A percentile compares a stretch with the other conserved stretches of the same genome.
phyloP scores from a whole-genome alignment of 1,284 basidiomycete genomes.

The Tilletia caries region DNA sequence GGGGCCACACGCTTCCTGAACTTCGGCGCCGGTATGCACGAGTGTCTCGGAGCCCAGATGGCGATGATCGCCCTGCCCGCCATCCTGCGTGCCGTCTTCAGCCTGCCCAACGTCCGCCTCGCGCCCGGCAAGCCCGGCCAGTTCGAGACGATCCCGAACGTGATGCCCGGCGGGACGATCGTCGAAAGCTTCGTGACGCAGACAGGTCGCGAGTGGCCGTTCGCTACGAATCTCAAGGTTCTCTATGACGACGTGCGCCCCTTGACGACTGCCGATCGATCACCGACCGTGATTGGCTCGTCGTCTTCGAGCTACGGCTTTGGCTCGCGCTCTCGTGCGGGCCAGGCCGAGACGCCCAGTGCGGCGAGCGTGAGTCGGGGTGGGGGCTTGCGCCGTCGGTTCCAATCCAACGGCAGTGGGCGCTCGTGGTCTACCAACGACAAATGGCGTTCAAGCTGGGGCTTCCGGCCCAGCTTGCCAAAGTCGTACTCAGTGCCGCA shows the following conservation, averaged over 20 bases:
- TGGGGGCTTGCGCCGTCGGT: too few relatives aligned
- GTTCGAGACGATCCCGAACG: constrained; percentile 4
- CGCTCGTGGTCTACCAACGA: too few relatives aligned
- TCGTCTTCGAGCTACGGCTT: neutral
- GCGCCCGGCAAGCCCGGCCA: neutral
- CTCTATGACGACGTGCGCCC: neutral
- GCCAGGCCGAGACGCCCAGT: too few relatives aligned
- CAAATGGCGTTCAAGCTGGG: too few relatives aligned
- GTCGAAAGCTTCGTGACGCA: neutral
- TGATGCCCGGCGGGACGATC: constrained; percentile 1
- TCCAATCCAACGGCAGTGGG: too few relatives aligned
- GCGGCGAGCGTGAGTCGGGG: too few relatives aligned
- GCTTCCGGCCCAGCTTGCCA: too few relatives aligned
- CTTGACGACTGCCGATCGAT: too few relatives aligned
- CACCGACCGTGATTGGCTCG: neutral
- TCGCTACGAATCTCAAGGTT: constrained; percentile 4
- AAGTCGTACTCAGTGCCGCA: too few relatives aligned
- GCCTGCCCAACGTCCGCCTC: constrained; percentile 7
- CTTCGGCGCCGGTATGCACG: constrained; percentile 8
- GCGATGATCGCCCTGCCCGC: constrained; percentile 7
- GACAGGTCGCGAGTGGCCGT: constrained; percentile 5
- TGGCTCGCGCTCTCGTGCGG: neutral
- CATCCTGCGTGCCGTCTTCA: constrained; percentile 8
- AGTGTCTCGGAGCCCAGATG: constrained; percentile 13
- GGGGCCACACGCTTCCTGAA: neutral